These are phyloP conservation scores for Leptodermis oblonga DNA, from an alignment of 257 asterid species.

Conservation along the genomic window DNA sequence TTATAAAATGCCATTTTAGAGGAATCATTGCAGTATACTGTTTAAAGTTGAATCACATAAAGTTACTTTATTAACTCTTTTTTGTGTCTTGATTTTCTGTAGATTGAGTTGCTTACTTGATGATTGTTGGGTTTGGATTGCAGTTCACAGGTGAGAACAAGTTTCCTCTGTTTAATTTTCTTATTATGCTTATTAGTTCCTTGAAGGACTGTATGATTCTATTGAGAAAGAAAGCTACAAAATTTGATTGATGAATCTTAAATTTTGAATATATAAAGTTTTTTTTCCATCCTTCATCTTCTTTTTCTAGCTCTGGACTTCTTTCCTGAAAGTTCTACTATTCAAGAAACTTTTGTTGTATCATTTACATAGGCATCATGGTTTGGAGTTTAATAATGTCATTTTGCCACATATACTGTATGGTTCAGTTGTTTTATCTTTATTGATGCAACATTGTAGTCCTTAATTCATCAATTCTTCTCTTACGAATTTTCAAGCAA, in stretches of 20 bases:
- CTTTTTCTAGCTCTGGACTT: not conserved
- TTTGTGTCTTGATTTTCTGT: not conserved
- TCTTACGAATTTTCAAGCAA: slow-evolving; percentile 48
- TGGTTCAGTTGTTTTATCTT: too few relatives aligned
- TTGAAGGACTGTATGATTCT: not conserved
- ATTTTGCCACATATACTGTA: not conserved
- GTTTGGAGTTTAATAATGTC: not conserved
- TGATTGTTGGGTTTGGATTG: not conserved
- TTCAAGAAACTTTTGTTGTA: not conserved
- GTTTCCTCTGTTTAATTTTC: not conserved
- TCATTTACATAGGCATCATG: not conserved
- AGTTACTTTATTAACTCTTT: not conserved
- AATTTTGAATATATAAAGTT: not conserved
- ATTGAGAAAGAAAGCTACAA: not conserved
- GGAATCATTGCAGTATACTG: slow-evolving; percentile 3
- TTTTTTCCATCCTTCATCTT: not conserved
- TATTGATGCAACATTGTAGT: not conserved
- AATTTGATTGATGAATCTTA: not conserved
- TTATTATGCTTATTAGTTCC: not conserved
- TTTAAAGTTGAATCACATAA: not conserved
- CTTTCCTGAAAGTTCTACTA: not conserved
- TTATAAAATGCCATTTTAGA: too few relatives aligned
- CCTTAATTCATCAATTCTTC: slow-evolving; percentile 12
- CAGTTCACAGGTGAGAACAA: too few relatives aligned
- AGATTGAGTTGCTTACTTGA: not conserved